These are phyloP conservation scores for Funneliformis geosporum DNA, from an alignment of 192 early-diverging fungal genomes.

Conservation along the genomic window DNA sequence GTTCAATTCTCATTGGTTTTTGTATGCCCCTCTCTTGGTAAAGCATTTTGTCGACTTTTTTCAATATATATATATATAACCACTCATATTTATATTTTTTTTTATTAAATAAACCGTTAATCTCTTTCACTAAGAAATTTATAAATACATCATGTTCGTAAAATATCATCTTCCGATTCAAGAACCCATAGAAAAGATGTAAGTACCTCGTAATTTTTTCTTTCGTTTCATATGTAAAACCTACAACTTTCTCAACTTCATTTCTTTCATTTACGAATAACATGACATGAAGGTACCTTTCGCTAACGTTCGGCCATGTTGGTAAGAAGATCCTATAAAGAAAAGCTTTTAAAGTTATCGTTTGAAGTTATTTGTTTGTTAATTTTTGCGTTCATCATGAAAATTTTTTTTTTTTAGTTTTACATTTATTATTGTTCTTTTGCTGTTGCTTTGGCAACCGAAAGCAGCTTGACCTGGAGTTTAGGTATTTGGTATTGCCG, in stretches of 20 bases:
- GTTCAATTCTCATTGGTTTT: background rate
- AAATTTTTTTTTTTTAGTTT: background rate
- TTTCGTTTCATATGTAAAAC: background rate
- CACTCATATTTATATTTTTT: no score
- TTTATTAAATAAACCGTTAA: no score
- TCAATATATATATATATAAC: no score
- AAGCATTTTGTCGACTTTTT: background rate
- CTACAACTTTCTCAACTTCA: no score
- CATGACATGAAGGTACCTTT: background rate
- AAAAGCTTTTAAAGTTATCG: no score
- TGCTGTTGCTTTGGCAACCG: background rate
- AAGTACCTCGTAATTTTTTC: background rate
- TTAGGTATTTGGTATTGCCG: background rate
- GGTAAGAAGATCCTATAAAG: background rate
- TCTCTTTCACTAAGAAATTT: background rate
- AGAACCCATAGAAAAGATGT: background rate
- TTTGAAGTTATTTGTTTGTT: no score
- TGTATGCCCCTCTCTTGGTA: background rate
- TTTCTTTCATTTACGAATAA: no score
- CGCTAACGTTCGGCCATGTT: background rate
- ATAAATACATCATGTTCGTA: background rate
- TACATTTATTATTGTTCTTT: background rate
- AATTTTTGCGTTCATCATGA: no score
- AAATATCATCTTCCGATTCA: background rate
- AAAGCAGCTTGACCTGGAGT: background rate